Evolutionary conservation across 2,329 filamentous ascomycete genomes (phyloP), one percentile per base, ranked within the genome.

Genomic region (Aquanectria penicillioides): DNA sequence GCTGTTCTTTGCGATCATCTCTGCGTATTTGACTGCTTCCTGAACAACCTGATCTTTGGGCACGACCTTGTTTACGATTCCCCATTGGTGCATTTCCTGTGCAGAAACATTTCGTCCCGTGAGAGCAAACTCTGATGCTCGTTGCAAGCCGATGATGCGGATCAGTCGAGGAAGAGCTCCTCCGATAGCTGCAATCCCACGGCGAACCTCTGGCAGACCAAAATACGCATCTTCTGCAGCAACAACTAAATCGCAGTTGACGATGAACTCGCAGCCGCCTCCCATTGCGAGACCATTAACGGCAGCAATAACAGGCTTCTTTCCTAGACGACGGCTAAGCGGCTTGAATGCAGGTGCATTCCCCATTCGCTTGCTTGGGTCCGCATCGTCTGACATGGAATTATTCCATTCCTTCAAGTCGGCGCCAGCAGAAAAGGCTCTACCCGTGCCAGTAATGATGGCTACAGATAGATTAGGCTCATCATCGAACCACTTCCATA

Each of bases 301-400:
- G 2, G 85, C 85, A 8, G 83, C 84, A 68, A 87, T 84, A 40
- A 87, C 78, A 2, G 85, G 85, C 71, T 87, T 87, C 75, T 85
- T 87, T 1, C 87, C 86, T 11, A 73, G 72, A 11, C 87, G 77
- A 34, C 82, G 76, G 34, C 82, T 85, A 12, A 89, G 69, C 0
- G 84, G 86, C 53, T 61, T 69, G 52, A 73, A 73, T 0, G 86
- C 86, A 1, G 66, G 62, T 29, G 51, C 43, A 57, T 63, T 61
- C 29, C 44, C 49, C 63, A 53, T 62, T n/a, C 56, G 56, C 11
- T 53, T 52, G 40, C 41, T 57, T 12, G 59, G 59, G 17, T 62
- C 59, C 9, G 59, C 59, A 23, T 57, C 59, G 11, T 50, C 41
- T 1, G 59, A 33, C 59, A 69, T 61, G 43, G 55, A 61, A 43